Conservation (phyloP, 768 basidiomycete genomes). For the Collybia sp. region DNA sequence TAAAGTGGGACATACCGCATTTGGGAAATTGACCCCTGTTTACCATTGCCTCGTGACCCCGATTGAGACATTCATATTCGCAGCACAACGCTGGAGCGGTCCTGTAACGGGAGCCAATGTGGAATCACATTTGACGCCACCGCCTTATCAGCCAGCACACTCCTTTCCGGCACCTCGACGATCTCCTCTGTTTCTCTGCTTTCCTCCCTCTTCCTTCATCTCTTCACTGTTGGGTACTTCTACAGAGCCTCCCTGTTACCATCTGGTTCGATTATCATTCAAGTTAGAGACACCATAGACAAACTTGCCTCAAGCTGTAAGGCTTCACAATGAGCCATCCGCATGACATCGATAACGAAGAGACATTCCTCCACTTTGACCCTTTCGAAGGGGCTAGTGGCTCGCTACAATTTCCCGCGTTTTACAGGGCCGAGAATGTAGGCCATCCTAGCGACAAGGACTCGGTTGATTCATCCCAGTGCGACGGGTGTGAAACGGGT, state of each 20-base stretch:
- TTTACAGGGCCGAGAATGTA: not conserved
- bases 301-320: conserved; percentile 2
- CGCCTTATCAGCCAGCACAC: too few species aligned
- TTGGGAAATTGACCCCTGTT: too few species aligned
- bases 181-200: conserved; percentile 11
- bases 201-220: conserved; percentile 2
- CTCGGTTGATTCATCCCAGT: conserved; percentile 22
- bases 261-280: not conserved
- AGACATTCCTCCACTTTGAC: conserved; percentile 47
- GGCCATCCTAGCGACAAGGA: conserved; percentile 14
- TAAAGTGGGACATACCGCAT: too few species aligned
- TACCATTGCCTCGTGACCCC: not conserved
- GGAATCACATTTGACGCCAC: conserved; percentile 9
- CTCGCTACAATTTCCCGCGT: not conserved
- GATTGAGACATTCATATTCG: not conserved
- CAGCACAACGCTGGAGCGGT: conserved; percentile 22
- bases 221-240: too few species aligned
- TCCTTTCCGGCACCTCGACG: too few species aligned
- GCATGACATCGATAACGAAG: conserved; percentile 52
- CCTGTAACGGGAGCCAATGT: conserved; percentile 25
- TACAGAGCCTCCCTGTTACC: too few species aligned
- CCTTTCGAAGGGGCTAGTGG: conserved; percentile 29
- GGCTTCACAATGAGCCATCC: conserved; percentile 24
- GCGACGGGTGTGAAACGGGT: conserved; percentile 19
- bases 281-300: not conserved